phyloP scores from a whole-genome alignment of 2,329 filamentous ascomycete species.

The Rutstroemia sp. region DNA sequence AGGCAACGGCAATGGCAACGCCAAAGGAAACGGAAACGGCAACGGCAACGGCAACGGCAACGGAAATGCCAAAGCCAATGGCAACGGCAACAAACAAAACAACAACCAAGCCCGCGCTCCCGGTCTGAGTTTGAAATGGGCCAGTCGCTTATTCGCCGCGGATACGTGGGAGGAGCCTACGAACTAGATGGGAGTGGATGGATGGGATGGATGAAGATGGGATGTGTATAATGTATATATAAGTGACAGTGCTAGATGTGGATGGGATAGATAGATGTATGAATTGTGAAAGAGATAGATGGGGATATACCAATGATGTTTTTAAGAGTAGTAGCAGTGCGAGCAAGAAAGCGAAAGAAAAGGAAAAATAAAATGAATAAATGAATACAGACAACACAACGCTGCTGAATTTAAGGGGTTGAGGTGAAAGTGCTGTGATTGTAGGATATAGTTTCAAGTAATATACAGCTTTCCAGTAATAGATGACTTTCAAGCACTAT shows the following conservation, averaged over 20 bases:
- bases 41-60: not conserved
- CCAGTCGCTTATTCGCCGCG: not conserved
- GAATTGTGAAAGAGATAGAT: not conserved
- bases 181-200: not conserved
- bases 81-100: not conserved
- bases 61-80: too few relatives aligned
- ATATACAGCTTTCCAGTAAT: too few relatives aligned
- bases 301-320: too few relatives aligned
- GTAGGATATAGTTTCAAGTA: too few relatives aligned
- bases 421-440: too few relatives aligned
- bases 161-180: conserved; percentile 2
- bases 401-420: too few relatives aligned
- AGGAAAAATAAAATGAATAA: too few relatives aligned
- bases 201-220: not conserved
- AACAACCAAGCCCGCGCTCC: not conserved
- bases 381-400: too few relatives aligned
- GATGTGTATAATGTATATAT: not conserved
- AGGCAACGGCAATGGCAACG: not conserved
- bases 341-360: too few relatives aligned
- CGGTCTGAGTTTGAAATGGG: not conserved
- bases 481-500: too few relatives aligned
- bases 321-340: too few relatives aligned
- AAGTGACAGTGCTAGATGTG: not conserved
- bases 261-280: not conserved
- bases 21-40: not conserved